Evolutionary conservation across 331 rosid species (phyloP).

Genomic region (Ulmus americana): DNA sequence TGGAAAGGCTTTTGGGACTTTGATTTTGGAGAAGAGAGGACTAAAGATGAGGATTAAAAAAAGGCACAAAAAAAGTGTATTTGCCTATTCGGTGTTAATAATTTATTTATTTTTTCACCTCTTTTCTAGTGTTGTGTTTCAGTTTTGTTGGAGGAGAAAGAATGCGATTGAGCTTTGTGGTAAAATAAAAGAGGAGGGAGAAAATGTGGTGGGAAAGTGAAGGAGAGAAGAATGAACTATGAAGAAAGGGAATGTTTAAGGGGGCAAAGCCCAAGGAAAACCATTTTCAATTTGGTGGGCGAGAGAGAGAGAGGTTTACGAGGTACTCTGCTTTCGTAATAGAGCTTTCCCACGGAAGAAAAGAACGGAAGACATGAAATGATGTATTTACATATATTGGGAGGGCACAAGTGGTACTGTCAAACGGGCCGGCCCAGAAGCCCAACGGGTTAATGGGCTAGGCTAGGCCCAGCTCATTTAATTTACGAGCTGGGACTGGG

Average conservation of each 20-base stretch:
- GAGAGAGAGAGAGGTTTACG: neutral
- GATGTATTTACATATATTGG: no score
- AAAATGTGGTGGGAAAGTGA: slow-evolving; percentile 14
- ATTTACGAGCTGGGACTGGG: no score
- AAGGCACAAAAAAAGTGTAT: neutral
- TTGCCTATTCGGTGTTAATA: neutral
- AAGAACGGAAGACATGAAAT: no score
- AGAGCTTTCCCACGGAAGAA: neutral
- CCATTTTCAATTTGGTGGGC: slow-evolving; percentile 10
- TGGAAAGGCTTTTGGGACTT: slow-evolving; percentile 14
- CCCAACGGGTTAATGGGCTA: no score
- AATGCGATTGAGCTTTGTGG: slow-evolving; percentile 4
- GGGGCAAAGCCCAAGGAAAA: slow-evolving; percentile 20
- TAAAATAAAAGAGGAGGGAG: slow-evolving; percentile 4
- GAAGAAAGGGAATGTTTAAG: slow-evolving; percentile 18
- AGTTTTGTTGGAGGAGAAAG: slow-evolving; percentile 3
- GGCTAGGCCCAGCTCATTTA: no score
- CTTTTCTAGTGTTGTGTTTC: neutral
- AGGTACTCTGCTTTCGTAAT: neutral
- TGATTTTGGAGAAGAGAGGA: slow-evolving; percentile 7
- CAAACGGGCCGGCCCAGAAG: no score
- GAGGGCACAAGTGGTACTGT: no score
- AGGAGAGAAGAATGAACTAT: neutral
- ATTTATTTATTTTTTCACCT: neutral
- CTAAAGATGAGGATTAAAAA: slow-evolving; percentile 1